These are phyloP conservation scores for Lyophyllum decastes DNA, from an alignment of 768 basidiomycete genomes.

Conservation along the genomic window DNA sequence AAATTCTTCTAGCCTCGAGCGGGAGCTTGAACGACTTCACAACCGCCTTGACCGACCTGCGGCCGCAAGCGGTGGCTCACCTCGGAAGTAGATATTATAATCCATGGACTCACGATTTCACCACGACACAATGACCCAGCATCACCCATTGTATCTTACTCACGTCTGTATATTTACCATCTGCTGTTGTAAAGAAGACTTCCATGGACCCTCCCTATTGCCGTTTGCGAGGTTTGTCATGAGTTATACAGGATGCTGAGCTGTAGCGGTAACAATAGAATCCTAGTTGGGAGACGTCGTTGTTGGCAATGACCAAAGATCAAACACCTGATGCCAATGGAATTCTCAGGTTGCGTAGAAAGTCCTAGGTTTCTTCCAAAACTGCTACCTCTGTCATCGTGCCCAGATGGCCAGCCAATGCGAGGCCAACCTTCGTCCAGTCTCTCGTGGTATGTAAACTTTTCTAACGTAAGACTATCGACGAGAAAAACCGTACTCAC, in stretches of 20 bases:
- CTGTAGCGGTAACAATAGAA: too few relatives aligned
- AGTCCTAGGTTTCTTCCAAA: too few relatives aligned
- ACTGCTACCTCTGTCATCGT: too few relatives aligned
- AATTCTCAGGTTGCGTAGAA: too few relatives aligned
- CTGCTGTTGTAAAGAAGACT: constrained; percentile 10
- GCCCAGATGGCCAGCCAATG: not conserved
- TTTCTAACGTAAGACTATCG: not conserved
- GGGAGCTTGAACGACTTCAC: constrained; percentile 70
- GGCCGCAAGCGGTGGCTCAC: constrained; percentile 29
- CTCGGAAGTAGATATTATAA: constrained; percentile 27
- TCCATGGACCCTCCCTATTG: not conserved
- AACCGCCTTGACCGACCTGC: constrained; percentile 63
- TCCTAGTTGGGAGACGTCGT: too few relatives aligned
- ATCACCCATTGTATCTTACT: constrained; percentile 18
- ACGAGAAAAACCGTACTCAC: not conserved
- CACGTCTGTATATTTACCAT: constrained; percentile 19
- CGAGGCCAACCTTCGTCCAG: constrained; percentile 28
- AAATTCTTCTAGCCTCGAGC: constrained; percentile 48
- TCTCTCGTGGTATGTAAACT: constrained; percentile 26
- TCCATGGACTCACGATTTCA: constrained; percentile 7
- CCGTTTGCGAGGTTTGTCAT: too few relatives aligned
- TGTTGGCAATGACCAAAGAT: too few relatives aligned
- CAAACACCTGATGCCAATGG: too few relatives aligned
- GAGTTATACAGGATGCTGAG: too few relatives aligned
- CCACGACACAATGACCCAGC: constrained; percentile 1